Evolutionary conservation across 2,329 filamentous ascomycete genomes (phyloP), one percentile per base, ranked within the genome.

Genomic region (Ophiocordyceps unilateralis): DNA sequence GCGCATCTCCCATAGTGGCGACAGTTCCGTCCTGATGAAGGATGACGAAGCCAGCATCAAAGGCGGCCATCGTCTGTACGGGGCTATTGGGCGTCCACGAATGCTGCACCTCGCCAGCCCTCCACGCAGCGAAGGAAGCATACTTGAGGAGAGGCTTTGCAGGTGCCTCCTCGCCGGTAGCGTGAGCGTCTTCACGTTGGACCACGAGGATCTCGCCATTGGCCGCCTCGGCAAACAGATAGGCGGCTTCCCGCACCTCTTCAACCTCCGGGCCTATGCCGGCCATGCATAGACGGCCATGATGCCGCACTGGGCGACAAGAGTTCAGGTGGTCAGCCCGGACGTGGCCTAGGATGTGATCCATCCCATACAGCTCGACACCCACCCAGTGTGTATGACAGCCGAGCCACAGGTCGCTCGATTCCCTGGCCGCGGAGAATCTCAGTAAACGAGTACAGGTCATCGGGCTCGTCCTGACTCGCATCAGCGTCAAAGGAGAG

Each of bases 1-100:
- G 69, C 40, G 66, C 58, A 49, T 83, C 78, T 8, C 78, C 78
- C 55, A 68, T 64, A 0, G 69, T 71, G 48, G 61, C 66, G 22
- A 75, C 68, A 2, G 56, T 52, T n/a, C 65, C 67, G 11, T 63
- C 52, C 1, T 61, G 44, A 2, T 65, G 56, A 7, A 74, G 56
- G 14, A 68, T 61, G 5, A 63, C 59, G 50, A 74, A 73, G 1
- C 71, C 71, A 0, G 65, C 58, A 38, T 69, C 64, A 49, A 66
- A 73, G 15, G 68, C 61, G 17, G 58, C 62, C 1, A 72, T 50
- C 43, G 74, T 66, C 19, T 50, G 51, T 19, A 68, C 53, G 2
- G 38, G 40, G 22, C 47, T 46, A 9, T 47, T 26, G 19, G 50
- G 55, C 9, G 46, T 42, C 54, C 57, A 60, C 8, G 43, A 47